A percentile compares a stretch with the other conserved stretches of the same genome.
Conservation (phyloP, 2,329 filamentous ascomycete genomes). For the Alternaria atra region DNA sequence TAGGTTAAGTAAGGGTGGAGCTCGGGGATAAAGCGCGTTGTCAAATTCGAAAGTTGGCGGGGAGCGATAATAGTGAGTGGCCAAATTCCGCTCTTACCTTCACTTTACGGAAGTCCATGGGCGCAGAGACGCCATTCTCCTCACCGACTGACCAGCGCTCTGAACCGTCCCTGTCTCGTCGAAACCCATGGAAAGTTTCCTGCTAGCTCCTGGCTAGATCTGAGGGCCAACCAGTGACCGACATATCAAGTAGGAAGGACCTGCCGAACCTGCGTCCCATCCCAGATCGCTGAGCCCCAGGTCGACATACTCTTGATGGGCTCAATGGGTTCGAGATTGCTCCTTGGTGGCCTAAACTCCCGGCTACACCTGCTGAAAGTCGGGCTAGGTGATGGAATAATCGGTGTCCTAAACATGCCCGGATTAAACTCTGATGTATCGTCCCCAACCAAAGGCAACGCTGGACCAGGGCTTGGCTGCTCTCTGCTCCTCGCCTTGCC, state of each 20-base stretch:
- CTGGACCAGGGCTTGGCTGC: slow-evolving; percentile 25
- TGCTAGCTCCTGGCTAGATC: neutral
- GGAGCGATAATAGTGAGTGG: neutral
- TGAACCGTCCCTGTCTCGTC: neutral
- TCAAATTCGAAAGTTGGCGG: neutral
- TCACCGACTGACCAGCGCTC: neutral
- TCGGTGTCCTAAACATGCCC: slow-evolving; percentile 25
- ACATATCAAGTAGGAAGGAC: slow-evolving; percentile 10
- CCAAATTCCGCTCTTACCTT: neutral
- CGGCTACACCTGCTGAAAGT: slow-evolving; percentile 22
- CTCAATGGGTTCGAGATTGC: slow-evolving; percentile 26
- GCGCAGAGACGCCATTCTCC: neutral
- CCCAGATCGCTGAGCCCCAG: slow-evolving; percentile 25
- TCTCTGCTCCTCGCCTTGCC: slow-evolving; percentile 13
- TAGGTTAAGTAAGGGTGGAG: neutral
- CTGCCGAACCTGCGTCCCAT: slow-evolving; percentile 24
- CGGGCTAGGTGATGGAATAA: slow-evolving; percentile 36
- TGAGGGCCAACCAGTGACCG: neutral
- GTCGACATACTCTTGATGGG: slow-evolving; percentile 10
- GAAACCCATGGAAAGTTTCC: neutral
- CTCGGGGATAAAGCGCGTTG: neutral
- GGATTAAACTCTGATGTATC: slow-evolving; percentile 14
- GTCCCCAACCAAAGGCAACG: slow-evolving; percentile 17
- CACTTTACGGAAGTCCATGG: neutral
- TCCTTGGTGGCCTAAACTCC: slow-evolving; percentile 27